A percentile compares a stretch with the other conserved stretches of the same genome.
Conservation (phyloP, 257 asterid genomes). For the Salvia miltiorrhiza region DNA sequence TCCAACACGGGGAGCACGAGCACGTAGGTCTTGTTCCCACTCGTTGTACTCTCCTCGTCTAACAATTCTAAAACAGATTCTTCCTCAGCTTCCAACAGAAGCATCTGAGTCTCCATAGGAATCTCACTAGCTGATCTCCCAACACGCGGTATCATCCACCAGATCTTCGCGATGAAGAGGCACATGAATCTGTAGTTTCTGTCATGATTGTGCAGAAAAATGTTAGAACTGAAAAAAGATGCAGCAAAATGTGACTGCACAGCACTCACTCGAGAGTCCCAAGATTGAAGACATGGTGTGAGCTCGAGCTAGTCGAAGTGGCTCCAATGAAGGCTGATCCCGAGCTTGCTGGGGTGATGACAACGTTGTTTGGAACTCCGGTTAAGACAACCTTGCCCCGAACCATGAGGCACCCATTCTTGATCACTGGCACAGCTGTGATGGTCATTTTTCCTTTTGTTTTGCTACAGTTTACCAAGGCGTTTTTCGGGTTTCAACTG, state of each 20-base stretch:
- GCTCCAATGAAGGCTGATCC: slow-evolving; percentile 61
- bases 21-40: slow-evolving; percentile 36
- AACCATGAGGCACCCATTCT: slow-evolving; percentile 46
- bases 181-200: slow-evolving; percentile 50
- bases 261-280: slow-evolving; percentile 54
- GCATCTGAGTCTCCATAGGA: slow-evolving; percentile 71
- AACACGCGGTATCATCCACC: slow-evolving; percentile 79
- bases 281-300: slow-evolving; percentile 49
- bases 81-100: slow-evolving; percentile 48
- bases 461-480: neutral
- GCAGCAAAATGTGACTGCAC: neutral
- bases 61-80: slow-evolving; percentile 28
- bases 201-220: too few relatives aligned
- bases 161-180: slow-evolving; percentile 51
- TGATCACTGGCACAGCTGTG: slow-evolving; percentile 47
- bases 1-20: slow-evolving; percentile 60
- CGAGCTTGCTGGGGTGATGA: slow-evolving; percentile 34
- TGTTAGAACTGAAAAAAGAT: too few relatives aligned
- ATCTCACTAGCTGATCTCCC: slow-evolving; percentile 51
- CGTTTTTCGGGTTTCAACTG: neutral
- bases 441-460: slow-evolving; percentile 41
- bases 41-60: slow-evolving; percentile 3
- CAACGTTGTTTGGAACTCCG: slow-evolving; percentile 39
- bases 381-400: slow-evolving; percentile 48
- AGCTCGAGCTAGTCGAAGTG: slow-evolving; percentile 23